Evolutionary conservation across 2,329 filamentous ascomycete genomes (phyloP), one percentile per base, ranked within the genome.

Genomic region (Colletotrichum sp.): DNA sequence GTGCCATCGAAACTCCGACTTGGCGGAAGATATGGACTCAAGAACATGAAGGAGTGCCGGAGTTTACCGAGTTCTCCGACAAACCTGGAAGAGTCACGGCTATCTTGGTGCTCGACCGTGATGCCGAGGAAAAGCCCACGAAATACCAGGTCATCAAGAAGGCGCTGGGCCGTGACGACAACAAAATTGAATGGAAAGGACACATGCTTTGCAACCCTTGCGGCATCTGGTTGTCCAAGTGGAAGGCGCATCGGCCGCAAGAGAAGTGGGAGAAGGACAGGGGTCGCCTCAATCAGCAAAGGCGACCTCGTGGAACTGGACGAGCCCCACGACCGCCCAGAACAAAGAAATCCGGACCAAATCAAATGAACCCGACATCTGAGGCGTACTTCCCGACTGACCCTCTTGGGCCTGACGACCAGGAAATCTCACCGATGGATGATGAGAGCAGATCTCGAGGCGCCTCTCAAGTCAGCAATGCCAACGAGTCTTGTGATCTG

Each of bases 1-100:
- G 97, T 7, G 94, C 96, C 8, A 98, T 99, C 73, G 95, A 99
- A 80, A 99, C 97, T 1, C 95, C 96, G 0, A 98, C 96, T 0
- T 99, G 97, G 97, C 93, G 97, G 76, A 97, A 96, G 81, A 95
- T 97, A 15, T 98, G 94, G 90, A 92, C 93, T n/a, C 95, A 95
- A 80, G 89, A 94, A 9, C 89, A 93, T 61, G 87, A 91, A 18
- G 96, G 95, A 2, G 89, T 90, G 36, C 95, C 95, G 1, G 89
- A 91, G 5, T 91, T 93, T 75, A 89, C 94, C 63, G 92, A 95
- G 74, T 92, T 93, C 70, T 94, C 93, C 0, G 92, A 94, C 75
- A 93, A 93, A 79, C 93, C 94, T 63, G 93, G 94, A 2, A 90
- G 90, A 66, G 91, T 96, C 63, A 94, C 95, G 21, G 94, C 94